Evolutionary conservation across 139 green algal genomes (phyloP), one percentile per base, ranked within the genome.

Genomic region (Chlamydomonas eustigma): DNA sequence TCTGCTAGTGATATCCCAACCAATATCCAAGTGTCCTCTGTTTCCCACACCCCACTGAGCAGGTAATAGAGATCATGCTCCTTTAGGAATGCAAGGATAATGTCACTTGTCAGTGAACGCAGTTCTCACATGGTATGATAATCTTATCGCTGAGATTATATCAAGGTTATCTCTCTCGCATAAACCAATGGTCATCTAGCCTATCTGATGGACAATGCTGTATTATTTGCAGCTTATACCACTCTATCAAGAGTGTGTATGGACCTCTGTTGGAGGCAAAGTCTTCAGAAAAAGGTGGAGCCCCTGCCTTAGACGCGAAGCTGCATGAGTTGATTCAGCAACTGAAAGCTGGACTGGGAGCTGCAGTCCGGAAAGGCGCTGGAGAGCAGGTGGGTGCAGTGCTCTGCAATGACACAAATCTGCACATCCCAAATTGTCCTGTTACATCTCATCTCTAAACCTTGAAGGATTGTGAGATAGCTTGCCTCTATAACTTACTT

Each of bases 301-400:
- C 33, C 25, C 34, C 51, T 38, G 71, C 75, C 31, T 28, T 86
- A 31, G 79, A 87, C 25, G 76, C 66, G 6, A 76, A 81, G 34
- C 76, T 92, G 22, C 32, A 71, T 3, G 88, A 90, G 38, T 80
- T 92, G 35, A 51, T 92, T 39, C 36, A 69, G 44, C 80, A 92
- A 58, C 79, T 92, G 63, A 69, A 90, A 64, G 85, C 85, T 2
- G 88, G 88, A 0, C 80, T 92, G 5, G 84, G 83, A 5, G 81
- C 65, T 83, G 76, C 25, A 75, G 71, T 88, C 28, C 80, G 80
- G 34, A 81, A 80, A 58, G 80, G 83, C 1, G 25, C 39, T 37
- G 33, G 58, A 18, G 39, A 37, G 2, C 75, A 44, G 67, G 76
- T 84, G 22, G 39, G 72, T 78, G 66, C 18, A 22, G 8, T 50